phyloP scores from a whole-genome alignment of 768 basidiomycete species.

The Coprinopsis strossmayeri region DNA sequence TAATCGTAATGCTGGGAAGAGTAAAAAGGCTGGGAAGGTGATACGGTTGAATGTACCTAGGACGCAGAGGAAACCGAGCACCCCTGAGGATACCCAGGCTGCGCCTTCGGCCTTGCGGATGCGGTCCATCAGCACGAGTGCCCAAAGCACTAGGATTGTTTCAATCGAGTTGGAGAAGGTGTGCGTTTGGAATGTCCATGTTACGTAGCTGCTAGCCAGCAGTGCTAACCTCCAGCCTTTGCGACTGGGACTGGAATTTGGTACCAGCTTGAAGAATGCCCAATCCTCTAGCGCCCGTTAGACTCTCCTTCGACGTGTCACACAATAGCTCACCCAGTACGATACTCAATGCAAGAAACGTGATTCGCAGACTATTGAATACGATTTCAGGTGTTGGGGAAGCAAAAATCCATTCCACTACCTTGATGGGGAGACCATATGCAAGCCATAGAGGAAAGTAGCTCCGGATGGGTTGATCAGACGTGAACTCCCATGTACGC shows the following conservation, averaged over 20 bases:
- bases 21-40: neutral
- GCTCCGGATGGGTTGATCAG: neutral
- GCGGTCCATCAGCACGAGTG: neutral
- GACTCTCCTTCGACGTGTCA: neutral
- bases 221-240: conserved; percentile 1
- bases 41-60: conserved; percentile 3
- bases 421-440: conserved; percentile 2
- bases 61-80: conserved; percentile 2
- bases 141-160: neutral
- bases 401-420: neutral
- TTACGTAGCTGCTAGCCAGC: conserved; percentile 2
- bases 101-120: neutral
- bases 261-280: conserved; percentile 1
- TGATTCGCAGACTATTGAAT: neutral
- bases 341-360: neutral
- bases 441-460: neutral
- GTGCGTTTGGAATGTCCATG: conserved; percentile 5
- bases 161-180: conserved; percentile 4
- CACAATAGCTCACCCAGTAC: neutral
- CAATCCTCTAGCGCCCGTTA: neutral
- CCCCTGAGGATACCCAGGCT: neutral
- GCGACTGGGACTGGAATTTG: neutral
- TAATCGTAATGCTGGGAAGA: neutral
- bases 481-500: conserved; percentile 1
- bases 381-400: neutral